Base-by-base conservation (phyloP, 1,284 basidiomycete species). In the Ustilago hordei region DNA sequence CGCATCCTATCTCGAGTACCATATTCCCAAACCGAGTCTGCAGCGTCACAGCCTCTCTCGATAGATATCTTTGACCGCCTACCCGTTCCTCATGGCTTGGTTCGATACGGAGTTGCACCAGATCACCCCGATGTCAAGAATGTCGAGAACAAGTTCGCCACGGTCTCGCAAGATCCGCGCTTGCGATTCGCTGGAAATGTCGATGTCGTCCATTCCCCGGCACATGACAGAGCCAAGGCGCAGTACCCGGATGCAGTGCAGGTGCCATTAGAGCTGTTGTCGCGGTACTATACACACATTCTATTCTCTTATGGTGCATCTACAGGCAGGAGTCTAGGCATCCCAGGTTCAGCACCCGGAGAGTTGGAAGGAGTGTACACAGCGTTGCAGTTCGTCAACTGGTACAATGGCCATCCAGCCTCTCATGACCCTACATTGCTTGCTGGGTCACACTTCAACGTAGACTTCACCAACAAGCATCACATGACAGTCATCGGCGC, bases 71-170 rank as follows among this genome's bases (percentile, higher is more conserved):
- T 92, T 85, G 97, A 99, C 87, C 89, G 94, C 23, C 89, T 98
- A 3, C 98, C 96, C 89, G 92, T 94, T 35, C 97, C 97, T 3
- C 94, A 97, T 85, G 97, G 97, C 0, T 90, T 99, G 0, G 95
- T 96, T 1, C 89, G 97, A 47, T 99, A 97, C 82, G 96, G 97
- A 1, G 97, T 99, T 8, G 97, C 97, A 9, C 96, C 97, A 45
- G 97, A 99, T 87, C 97, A 99, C 87, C 95, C 96, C 1, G 96
- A 99, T 88, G 96, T 99, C 84, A 99, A 98, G 95, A 99, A 99
- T 86, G 98, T 95, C 87, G 94, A 93, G 52, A 91, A 97, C 88
- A 98, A 97, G 87, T 99, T 99, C 79, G 93, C 95, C 8, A 34
- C 48, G 91, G 80, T 84, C 28, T 79, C 81, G 1, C 64, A 69